These are phyloP conservation scores for Emergomyces pasteurianus DNA, from an alignment of 2,329 filamentous ascomycete genomes.

Conservation along the genomic window DNA sequence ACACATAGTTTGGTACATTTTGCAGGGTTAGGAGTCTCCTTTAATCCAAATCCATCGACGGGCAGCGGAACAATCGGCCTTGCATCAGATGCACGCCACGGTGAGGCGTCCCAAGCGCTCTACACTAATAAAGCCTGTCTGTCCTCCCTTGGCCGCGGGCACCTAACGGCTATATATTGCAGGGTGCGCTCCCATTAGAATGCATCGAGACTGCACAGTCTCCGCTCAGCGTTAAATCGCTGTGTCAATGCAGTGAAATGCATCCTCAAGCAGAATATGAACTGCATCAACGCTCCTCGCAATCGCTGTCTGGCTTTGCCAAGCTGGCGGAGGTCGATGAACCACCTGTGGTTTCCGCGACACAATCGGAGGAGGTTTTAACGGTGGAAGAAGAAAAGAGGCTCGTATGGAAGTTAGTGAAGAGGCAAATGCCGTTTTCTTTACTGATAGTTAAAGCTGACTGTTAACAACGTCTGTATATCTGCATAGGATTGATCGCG, in stretches of 20 bases:
- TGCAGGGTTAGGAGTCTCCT: not conserved
- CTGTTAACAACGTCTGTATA: not conserved
- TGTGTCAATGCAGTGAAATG: not conserved
- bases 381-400: conserved; percentile 14
- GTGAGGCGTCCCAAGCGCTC: not conserved
- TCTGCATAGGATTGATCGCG: conserved; percentile 10
- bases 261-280: not conserved
- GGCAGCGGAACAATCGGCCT: not conserved
- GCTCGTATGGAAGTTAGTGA: conserved; percentile 11
- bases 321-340: not conserved
- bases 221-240: not conserved
- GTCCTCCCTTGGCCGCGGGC: not conserved
- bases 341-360: not conserved
- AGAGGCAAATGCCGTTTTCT: not conserved
- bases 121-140: not conserved
- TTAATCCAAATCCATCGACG: not conserved
- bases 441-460: not conserved
- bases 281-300: not conserved
- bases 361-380: conserved; percentile 5
- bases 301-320: not conserved
- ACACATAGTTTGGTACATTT: not conserved
- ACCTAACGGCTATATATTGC: not conserved
- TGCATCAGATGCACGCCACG: not conserved
- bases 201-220: not conserved
- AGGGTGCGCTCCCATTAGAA: not conserved